A percentile compares a stretch with the other conserved stretches of the same genome.
These are phyloP conservation scores for Candolleomyces eurysporus DNA, from an alignment of 768 basidiomycete species.

Conservation along the genomic window DNA sequence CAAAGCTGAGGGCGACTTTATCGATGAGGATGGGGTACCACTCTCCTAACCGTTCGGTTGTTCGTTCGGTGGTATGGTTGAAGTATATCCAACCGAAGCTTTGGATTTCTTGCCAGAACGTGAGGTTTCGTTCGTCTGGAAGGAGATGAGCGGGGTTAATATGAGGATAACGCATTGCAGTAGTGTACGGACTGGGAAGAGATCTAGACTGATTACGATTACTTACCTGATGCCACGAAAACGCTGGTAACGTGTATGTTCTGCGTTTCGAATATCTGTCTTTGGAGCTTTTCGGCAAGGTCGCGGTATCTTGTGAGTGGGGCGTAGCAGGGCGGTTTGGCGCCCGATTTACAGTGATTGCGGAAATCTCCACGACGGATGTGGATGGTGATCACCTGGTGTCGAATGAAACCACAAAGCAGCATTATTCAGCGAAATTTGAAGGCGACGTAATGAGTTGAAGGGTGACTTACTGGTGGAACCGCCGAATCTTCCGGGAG, in stretches of 20 bases:
- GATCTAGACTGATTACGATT: background rate
- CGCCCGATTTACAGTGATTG: background rate
- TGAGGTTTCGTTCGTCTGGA: background rate
- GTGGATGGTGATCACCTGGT: background rate
- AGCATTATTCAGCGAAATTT: background rate
- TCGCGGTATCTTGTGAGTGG: background rate
- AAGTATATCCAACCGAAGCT: background rate
- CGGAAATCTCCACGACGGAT: background rate
- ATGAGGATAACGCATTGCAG: background rate
- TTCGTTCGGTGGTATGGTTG: background rate
- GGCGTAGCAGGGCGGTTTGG: background rate
- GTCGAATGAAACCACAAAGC: no score
- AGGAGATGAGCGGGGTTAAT: background rate
- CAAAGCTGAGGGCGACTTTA: background rate
- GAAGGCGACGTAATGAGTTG: no score
- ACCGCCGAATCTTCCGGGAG: background rate
- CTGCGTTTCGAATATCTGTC: background rate
- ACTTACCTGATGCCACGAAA: background rate
- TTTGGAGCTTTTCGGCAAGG: background rate
- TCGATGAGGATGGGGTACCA: constrained; percentile 1
- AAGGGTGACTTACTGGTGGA: background rate
- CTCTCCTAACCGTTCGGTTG: background rate
- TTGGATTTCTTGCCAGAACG: background rate
- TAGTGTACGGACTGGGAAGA: no score
- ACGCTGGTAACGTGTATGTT: background rate